Evolutionary conservation across 2,329 filamentous ascomycete species (phyloP).

Genomic region (Teratosphaeria gauchensis): DNA sequence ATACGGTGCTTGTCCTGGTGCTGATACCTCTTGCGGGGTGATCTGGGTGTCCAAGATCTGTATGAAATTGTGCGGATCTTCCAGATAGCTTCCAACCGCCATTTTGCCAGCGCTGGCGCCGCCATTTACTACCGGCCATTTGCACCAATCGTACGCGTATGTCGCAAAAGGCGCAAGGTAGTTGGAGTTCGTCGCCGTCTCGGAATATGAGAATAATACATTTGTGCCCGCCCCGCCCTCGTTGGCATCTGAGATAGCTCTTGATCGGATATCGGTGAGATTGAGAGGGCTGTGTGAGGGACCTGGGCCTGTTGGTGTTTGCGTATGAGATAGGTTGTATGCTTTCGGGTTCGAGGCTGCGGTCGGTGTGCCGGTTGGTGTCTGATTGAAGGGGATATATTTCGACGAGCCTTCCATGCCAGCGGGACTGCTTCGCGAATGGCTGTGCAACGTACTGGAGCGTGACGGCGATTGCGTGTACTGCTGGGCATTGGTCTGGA

Average conservation of each 20-base stretch:
- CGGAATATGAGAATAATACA: slow-evolving; percentile 53
- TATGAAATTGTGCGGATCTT: slow-evolving; percentile 98
- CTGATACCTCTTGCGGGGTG: slow-evolving; percentile 56
- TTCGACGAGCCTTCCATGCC: slow-evolving; percentile 41
- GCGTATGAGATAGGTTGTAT: slow-evolving; percentile 51
- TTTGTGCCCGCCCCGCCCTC: slow-evolving; percentile 57
- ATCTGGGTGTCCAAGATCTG: slow-evolving; percentile 92
- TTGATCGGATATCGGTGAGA: slow-evolving; percentile 80
- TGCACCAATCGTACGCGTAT: slow-evolving; percentile 98
- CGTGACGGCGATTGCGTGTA: slow-evolving; percentile 53
- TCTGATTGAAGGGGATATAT: slow-evolving; percentile 55
- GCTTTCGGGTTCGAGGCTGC: slow-evolving; percentile 31
- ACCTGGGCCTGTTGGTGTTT: slow-evolving; percentile 43
- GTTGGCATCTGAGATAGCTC: slow-evolving; percentile 70
- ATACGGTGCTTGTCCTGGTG: slow-evolving; percentile 61
- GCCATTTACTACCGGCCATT: slow-evolving; percentile 69
- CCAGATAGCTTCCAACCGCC: slow-evolving; percentile 88
- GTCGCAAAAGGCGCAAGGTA: slow-evolving; percentile 91
- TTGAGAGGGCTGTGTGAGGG: slow-evolving; percentile 80
- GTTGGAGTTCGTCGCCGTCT: slow-evolving; percentile 68
- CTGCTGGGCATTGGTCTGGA: slow-evolving; percentile 46
- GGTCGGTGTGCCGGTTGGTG: slow-evolving; percentile 45
- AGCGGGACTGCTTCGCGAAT: slow-evolving; percentile 77
- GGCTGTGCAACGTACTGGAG: slow-evolving; percentile 60
- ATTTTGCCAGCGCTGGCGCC: slow-evolving; percentile 79